Conservation (phyloP, 2,329 filamentous ascomycete genomes). For the Trichothecium roseum region DNA sequence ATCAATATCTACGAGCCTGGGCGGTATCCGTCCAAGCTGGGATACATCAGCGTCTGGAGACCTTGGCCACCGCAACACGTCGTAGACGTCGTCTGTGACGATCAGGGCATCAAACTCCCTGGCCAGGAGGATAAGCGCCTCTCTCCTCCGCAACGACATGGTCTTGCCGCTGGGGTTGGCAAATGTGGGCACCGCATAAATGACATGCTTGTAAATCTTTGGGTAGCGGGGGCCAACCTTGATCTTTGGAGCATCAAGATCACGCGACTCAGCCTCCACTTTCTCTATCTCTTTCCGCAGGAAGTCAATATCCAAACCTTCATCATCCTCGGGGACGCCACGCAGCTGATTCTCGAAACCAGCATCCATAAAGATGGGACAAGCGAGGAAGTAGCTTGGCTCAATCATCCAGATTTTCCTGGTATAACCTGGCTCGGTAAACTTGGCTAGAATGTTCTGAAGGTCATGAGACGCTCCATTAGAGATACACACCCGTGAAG, state of each 20-base stretch:
- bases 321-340: conserved; percentile 48
- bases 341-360: conserved; percentile 44
- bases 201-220: conserved; percentile 56
- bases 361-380: conserved; percentile 51
- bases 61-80: conserved; percentile 50
- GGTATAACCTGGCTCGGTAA: conserved; percentile 52
- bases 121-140: conserved; percentile 48
- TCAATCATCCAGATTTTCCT: conserved; percentile 51
- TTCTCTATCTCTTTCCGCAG: conserved; percentile 2
- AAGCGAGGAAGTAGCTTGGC: conserved; percentile 53
- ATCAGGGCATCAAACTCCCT: conserved; percentile 54
- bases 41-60: conserved; percentile 2
- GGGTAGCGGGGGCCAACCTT: conserved; percentile 35
- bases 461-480: conserved; percentile 8
- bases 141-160: conserved; percentile 47
- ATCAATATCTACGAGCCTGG: conserved; percentile 27
- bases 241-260: conserved; percentile 29
- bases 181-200: conserved; percentile 61
- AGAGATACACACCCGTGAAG: conserved; percentile 7
- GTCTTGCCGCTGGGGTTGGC: conserved; percentile 58
- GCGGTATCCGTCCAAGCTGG: conserved; percentile 24
- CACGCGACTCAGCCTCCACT: conserved; percentile 1
- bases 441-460: conserved; percentile 17
- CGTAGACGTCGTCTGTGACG: conserved; percentile 63
- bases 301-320: conserved; percentile 10